phyloP scores from a whole-genome alignment of 352 stramenopile genomes.

The Phytophthora chlamydospora region DNA sequence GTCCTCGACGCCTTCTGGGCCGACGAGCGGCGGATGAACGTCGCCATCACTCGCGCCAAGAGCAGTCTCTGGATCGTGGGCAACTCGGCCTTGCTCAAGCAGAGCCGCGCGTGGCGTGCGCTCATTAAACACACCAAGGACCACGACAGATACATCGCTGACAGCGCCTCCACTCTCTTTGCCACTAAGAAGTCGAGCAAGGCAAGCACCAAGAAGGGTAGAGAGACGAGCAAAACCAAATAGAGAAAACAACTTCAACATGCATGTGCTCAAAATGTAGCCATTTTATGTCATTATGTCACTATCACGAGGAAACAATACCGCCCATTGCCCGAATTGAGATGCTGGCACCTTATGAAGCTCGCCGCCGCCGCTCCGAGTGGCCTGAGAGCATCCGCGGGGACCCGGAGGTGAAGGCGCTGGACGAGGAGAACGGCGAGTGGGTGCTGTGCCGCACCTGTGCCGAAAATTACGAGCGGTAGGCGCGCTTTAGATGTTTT shows the following conservation, averaged over 20 bases:
- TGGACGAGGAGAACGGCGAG: conserved; percentile 65
- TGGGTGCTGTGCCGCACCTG: conserved; percentile 75
- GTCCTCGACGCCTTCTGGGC: conserved; percentile 90
- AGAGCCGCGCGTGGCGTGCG: conserved; percentile 69
- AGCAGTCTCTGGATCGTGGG: conserved; percentile 92
- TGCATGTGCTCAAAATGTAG: conserved; percentile 16
- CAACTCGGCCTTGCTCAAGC: conserved; percentile 71
- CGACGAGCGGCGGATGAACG: conserved; percentile 99
- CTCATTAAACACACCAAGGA: conserved; percentile 74
- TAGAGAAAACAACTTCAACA: conserved; percentile 22
- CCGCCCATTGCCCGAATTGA: conserved; percentile 4
- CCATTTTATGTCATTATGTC: conserved; percentile 11
- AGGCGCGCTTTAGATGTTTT: conserved; percentile 2
- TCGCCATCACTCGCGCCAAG: conserved; percentile 97
- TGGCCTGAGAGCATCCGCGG: conserved; percentile 60
- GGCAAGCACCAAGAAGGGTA: conserved; percentile 4
- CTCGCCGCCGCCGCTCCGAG: conserved; percentile 50
- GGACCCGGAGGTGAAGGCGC: conserved; percentile 56
- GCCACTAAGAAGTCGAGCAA: conserved; percentile 21
- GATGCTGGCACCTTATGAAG: conserved; percentile 43
- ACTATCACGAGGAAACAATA: conserved; percentile 11
- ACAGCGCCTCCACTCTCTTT: conserved; percentile 30
- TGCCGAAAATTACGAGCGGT: conserved; percentile 61
- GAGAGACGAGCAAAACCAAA: conserved; percentile 16
- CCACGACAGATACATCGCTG: conserved; percentile 49